Evolutionary conservation across 371 early-diverging fungal species (phyloP), one percentile per base, ranked within the genome.

Genomic region (Mucor piriformis): DNA sequence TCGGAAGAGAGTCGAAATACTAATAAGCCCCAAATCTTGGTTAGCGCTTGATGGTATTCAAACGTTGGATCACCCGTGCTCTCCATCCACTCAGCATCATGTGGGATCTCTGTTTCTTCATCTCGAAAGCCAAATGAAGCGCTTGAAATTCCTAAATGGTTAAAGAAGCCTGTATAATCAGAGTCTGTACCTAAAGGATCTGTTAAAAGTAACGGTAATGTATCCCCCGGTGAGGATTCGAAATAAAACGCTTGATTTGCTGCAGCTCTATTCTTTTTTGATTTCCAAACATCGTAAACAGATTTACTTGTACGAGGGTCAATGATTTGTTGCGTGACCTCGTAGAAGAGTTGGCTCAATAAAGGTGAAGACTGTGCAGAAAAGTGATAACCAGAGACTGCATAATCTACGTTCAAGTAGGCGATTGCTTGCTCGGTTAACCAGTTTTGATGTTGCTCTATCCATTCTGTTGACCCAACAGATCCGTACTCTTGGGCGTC

Each of bases 391-490:
- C 89, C 89, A 15, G 61, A 67, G 6, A 83, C 83, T 24, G 61
- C 66, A 29, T 47, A 24, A 40, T 86, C 87, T 1, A 88, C 80
- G 53, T 89, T 84, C 34, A 89, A 48, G 61, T 89, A 89, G 0
- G 80, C 84, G 23, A 84, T 60, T 1, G 72, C 83, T 46, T 81
- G 70, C 10, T 75, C 71, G 44, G 70, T 70, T 6, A 89, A 67
- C 82, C 82, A 81, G 21, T 70, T 67, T 21, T 77, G 60, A 50
- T 85, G 70, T 21, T 88, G 81, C 57, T 89, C 89, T 0, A 85
- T 87, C 84, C 85, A 89, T 67, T 89, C 89, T 8, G 87, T 87
- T 18, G 87, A 85, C 1, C 89, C 89, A 21, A 86, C 64, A 6
- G 74, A 49, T 6, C 88, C 86, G 64, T 87, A 87, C 57, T 85